Evolutionary conservation across 768 basidiomycete species (phyloP).

Genomic region (Boletus rubroflammeus): DNA sequence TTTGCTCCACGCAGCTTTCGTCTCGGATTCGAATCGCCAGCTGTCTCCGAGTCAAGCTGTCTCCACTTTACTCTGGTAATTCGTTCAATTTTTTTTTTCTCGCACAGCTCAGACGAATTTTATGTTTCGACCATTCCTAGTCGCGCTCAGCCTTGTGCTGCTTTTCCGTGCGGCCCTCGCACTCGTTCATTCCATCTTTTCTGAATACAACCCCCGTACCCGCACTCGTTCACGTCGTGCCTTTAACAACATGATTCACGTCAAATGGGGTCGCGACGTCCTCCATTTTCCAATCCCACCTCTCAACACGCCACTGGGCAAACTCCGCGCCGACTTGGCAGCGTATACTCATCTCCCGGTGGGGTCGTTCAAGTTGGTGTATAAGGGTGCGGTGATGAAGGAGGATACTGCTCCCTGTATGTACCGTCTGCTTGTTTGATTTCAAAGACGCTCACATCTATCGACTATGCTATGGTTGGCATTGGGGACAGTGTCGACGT

Average conservation of each 20-base stretch:
- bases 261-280: slow-evolving; percentile 51
- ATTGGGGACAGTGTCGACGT: slow-evolving; percentile 59
- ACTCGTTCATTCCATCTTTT: slow-evolving; percentile 15
- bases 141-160: slow-evolving; percentile 35
- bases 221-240: slow-evolving; percentile 7
- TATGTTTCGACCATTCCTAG: slow-evolving; percentile 5
- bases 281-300: slow-evolving; percentile 55
- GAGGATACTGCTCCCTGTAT: slow-evolving; percentile 68
- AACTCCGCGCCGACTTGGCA: slow-evolving; percentile 60
- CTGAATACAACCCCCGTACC: not conserved
- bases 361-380: slow-evolving; percentile 79
- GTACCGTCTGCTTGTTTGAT: slow-evolving; percentile 29
- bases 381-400: slow-evolving; percentile 87
- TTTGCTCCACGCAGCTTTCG: not conserved
- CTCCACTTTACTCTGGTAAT: slow-evolving; percentile 25
- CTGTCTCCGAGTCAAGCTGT: slow-evolving; percentile 30
- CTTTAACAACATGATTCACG: slow-evolving; percentile 36
- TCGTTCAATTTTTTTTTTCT: not conserved
- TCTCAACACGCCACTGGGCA: slow-evolving; percentile 52
- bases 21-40: slow-evolving; percentile 3
- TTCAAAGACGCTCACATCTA: not conserved
- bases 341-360: slow-evolving; percentile 70
- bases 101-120: not conserved
- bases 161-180: slow-evolving; percentile 24
- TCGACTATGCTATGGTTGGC: not conserved